A percentile compares a stretch with the other conserved stretches of the same genome.
Evolutionary conservation across 768 basidiomycete species (phyloP).

Genomic region (Candolleomyces aberdarensis): DNA sequence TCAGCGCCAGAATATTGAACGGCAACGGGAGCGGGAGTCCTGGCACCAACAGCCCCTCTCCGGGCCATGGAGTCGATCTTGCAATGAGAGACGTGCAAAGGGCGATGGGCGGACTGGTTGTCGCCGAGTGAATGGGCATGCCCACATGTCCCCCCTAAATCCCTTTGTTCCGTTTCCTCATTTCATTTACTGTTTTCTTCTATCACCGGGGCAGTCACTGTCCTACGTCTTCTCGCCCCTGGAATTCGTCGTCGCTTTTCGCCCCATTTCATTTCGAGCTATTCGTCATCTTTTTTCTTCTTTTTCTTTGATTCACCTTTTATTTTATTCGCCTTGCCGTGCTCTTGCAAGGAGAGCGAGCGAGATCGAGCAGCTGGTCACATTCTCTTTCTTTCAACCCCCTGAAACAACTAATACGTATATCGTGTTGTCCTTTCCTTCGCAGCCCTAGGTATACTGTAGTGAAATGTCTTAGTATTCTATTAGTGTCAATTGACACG

Average conservation of each 20-base stretch:
- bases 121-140: conserved; percentile 54
- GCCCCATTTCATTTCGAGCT: background rate
- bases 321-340: too few relatives aligned
- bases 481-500: background rate
- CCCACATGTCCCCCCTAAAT: background rate
- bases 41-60: conserved; percentile 33
- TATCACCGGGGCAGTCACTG: background rate
- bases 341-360: too few relatives aligned
- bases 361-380: too few relatives aligned
- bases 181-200: too few relatives aligned
- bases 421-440: background rate
- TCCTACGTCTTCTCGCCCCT: background rate
- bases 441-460: background rate
- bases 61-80: conserved; percentile 46
- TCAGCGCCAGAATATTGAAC: conserved; percentile 59
- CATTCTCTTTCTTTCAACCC: background rate
- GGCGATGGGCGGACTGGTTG: conserved; percentile 70
- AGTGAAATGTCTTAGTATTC: background rate
- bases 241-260: conserved; percentile 2
- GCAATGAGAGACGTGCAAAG: conserved; percentile 68
- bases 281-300: background rate
- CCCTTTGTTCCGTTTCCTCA: background rate
- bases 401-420: background rate
- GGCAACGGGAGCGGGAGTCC: conserved; percentile 26
- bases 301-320: background rate